phyloP scores from a whole-genome alignment of 1,139 yeast genomes.

The Candida freyschussii region DNA sequence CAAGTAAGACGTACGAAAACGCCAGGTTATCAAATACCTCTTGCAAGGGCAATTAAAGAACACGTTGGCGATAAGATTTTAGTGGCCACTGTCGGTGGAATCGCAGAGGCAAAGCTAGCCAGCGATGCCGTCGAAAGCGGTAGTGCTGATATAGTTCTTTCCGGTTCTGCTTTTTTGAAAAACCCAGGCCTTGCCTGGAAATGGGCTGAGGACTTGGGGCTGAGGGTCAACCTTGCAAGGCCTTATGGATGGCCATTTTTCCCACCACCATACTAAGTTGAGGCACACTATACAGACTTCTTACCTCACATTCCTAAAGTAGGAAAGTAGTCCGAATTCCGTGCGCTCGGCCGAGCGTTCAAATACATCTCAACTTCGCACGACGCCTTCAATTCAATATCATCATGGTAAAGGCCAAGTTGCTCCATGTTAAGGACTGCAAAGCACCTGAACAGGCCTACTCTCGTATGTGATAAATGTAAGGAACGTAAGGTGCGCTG shows the following conservation, averaged over 20 bases:
- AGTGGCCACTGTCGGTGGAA: conserved; percentile 46
- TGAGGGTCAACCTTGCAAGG: conserved; percentile 35
- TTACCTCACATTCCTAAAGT: too few species aligned
- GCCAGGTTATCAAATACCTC: conserved; percentile 33
- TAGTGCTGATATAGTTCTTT: conserved; percentile 41
- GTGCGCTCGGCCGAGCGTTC: too few species aligned
- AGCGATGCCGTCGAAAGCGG: conserved; percentile 39
- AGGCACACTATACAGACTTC: too few species aligned
- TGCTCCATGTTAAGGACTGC: not conserved
- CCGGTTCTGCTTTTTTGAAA: conserved; percentile 42
- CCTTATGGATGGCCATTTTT: conserved; percentile 37
- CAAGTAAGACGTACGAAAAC: conserved; percentile 30
- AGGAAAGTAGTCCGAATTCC: too few species aligned
- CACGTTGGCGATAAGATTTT: conserved; percentile 39
- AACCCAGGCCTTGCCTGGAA: conserved; percentile 45
- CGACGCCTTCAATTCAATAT: too few species aligned
- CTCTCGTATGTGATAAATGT: conserved; percentile 6
- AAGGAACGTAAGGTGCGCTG: conserved; percentile 9
- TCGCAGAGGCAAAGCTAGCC: conserved; percentile 31
- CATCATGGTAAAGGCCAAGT: too few species aligned
- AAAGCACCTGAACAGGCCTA: conserved; percentile 2
- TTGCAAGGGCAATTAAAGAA: conserved; percentile 40
- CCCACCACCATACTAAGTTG: too few species aligned
- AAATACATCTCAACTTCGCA: too few species aligned
- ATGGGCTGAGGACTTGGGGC: conserved; percentile 47